Percentiles rank a stretch among this genome's conserved stretches.
Evolutionary conservation across 2,329 filamentous ascomycete species (phyloP).

Genomic region (Ceratocystis eucalypticola): DNA sequence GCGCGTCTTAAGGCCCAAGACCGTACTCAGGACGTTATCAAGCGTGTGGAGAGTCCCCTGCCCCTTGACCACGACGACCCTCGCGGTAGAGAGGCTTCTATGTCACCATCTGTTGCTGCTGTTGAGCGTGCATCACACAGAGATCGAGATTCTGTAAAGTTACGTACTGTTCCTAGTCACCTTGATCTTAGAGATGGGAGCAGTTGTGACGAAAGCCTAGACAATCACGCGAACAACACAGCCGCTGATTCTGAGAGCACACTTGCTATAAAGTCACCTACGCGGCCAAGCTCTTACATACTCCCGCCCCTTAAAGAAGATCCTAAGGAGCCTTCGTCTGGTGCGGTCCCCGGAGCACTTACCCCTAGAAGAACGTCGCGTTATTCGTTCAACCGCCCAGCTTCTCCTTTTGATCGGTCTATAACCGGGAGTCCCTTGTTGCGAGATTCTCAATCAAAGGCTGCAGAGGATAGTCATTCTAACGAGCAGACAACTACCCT

Average conservation of each 20-base stretch:
- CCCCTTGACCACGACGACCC: slow-evolving; percentile 8
- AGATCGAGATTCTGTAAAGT: slow-evolving; percentile 6
- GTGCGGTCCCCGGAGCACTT: not conserved
- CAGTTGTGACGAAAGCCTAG: slow-evolving; percentile 8
- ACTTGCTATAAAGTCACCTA: not conserved
- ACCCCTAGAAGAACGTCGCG: slow-evolving; percentile 4
- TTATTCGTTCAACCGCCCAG: not conserved
- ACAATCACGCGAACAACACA: not conserved
- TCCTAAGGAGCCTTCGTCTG: not conserved
- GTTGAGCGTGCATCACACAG: not conserved
- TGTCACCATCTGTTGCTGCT: slow-evolving; percentile 8
- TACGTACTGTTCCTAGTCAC: slow-evolving; percentile 12
- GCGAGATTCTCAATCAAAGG: slow-evolving; percentile 25
- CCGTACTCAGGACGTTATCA: slow-evolving; percentile 12
- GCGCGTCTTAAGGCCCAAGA: slow-evolving; percentile 14
- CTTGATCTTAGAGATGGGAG: slow-evolving; percentile 8
- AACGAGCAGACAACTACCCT: slow-evolving; percentile 38
- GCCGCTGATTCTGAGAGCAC: not conserved
- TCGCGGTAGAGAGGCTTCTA: slow-evolving; percentile 13
- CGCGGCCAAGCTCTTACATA: not conserved
- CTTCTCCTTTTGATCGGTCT: slow-evolving; percentile 1
- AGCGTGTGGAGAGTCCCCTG: slow-evolving; percentile 12
- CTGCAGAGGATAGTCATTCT: slow-evolving; percentile 27
- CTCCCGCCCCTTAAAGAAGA: slow-evolving; percentile 9
- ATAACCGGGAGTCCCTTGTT: not conserved